phyloP scores from a whole-genome alignment of 805 yeast genomes.

The Diddensiella caesifluorescens region DNA sequence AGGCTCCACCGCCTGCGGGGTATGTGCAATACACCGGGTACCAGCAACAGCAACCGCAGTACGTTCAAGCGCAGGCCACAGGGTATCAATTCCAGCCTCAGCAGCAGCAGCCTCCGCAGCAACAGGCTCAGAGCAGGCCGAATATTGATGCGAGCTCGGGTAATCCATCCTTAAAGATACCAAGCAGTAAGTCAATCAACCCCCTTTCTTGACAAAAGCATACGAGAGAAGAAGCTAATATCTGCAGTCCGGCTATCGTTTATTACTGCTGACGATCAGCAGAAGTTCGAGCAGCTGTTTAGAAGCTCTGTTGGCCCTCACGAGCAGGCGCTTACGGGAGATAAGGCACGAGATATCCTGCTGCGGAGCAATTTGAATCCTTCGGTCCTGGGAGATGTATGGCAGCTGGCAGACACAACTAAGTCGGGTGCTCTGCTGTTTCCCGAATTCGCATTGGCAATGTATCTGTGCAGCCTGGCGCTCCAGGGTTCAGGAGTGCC shows the following conservation, averaged over 20 bases:
- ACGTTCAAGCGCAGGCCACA: conserved; percentile 26
- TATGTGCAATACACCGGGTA: conserved; percentile 20
- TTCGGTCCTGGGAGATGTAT: conserved; percentile 70
- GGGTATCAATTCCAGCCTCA: conserved; percentile 28
- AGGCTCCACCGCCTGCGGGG: conserved; percentile 12
- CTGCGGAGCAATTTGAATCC: conserved; percentile 76
- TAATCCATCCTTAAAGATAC: conserved; percentile 23
- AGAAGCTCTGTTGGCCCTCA: conserved; percentile 63
- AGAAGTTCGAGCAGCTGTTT: conserved; percentile 78
- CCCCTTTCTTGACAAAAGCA: background rate
- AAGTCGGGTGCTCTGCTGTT: conserved; percentile 79
- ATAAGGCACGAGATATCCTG: conserved; percentile 71
- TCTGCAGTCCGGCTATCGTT: conserved; percentile 65
- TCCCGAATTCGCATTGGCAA: conserved; percentile 91
- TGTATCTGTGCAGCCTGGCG: conserved; percentile 76
- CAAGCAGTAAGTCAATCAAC: conserved; percentile 21
- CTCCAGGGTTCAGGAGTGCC: conserved; percentile 79
- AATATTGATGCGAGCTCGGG: no score
- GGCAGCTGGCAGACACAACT: conserved; percentile 88
- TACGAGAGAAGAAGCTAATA: background rate
- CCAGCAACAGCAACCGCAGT: conserved; percentile 12
- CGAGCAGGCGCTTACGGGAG: conserved; percentile 50
- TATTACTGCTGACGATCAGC: conserved; percentile 79
- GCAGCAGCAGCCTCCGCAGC: conserved; percentile 15
- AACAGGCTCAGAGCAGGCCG: conserved; percentile 13